These are phyloP conservation scores for Balamuthia mandrillaris DNA, from an alignment of 208 protist genomes.

Conservation along the genomic window DNA sequence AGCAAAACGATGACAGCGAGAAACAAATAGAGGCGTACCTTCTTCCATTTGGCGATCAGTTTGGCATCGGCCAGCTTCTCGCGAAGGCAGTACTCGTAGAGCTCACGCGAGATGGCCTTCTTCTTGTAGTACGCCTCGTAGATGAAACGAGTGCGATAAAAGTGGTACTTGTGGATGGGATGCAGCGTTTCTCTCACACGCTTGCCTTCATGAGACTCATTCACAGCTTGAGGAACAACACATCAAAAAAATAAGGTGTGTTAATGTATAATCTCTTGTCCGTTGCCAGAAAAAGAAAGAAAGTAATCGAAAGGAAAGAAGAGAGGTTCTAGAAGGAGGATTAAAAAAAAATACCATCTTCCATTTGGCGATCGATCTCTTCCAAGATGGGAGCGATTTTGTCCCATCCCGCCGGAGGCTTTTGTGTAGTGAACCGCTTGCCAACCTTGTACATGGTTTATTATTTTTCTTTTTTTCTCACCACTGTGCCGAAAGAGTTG, in stretches of 20 bases:
- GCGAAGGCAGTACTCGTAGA: constrained; percentile 78
- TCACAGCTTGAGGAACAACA: constrained; percentile 57
- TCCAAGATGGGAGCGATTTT: constrained; percentile 70
- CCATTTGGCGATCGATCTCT: constrained; percentile 74
- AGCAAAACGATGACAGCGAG: too few species aligned
- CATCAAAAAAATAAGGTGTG: too few species aligned
- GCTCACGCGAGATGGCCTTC: constrained; percentile 68
- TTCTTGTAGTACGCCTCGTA: constrained; percentile 79
- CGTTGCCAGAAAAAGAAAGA: constrained; percentile 2
- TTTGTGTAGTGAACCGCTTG: constrained; percentile 36
- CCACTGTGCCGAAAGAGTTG: too few species aligned
- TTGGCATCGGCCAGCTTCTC: constrained; percentile 73
- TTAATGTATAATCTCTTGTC: too few species aligned
- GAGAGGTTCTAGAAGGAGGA: neutral
- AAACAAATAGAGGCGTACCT: constrained; percentile 40
- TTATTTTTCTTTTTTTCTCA: neutral
- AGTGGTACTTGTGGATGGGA: constrained; percentile 76
- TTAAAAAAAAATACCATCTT: constrained; percentile 61
- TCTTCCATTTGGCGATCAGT: constrained; percentile 87
- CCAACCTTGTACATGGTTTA: constrained; percentile 27
- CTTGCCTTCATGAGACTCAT: constrained; percentile 78
- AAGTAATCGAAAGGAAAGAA: neutral
- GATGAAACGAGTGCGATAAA: constrained; percentile 75
- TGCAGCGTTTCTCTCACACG: constrained; percentile 69
- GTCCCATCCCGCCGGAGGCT: constrained; percentile 72